These are phyloP conservation scores for Boletus reticuloceps DNA, from an alignment of 768 basidiomycete genomes.

Conservation along the genomic window DNA sequence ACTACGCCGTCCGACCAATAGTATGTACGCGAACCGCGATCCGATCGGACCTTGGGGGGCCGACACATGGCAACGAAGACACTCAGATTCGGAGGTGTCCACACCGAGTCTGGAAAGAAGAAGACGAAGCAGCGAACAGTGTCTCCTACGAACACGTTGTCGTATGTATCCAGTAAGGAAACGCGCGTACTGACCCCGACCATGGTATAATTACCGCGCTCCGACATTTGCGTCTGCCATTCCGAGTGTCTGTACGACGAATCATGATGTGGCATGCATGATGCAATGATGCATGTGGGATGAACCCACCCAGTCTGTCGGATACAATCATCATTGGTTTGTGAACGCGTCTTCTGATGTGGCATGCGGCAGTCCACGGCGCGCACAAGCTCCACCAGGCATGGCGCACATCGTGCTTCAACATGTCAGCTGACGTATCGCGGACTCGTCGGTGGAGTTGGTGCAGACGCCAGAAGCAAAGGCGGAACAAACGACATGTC, in stretches of 20 bases:
- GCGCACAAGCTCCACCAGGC: constrained; percentile 1
- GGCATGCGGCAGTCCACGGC: not conserved
- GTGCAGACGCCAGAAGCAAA: not conserved
- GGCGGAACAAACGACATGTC: not conserved
- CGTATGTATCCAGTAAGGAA: too few species aligned
- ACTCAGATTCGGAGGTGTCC: not conserved
- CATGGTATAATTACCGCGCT: constrained; percentile 1
- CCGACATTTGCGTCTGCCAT: not conserved
- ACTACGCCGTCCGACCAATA: not conserved
- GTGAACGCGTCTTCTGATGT: not conserved
- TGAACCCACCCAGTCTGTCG: not conserved
- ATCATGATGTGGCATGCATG: too few species aligned
- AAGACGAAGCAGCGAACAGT: too few species aligned
- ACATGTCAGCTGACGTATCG: not conserved
- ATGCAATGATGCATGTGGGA: not conserved
- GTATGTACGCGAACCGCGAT: not conserved
- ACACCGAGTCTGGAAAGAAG: not conserved
- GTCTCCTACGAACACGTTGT: too few species aligned
- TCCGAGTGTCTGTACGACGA: not conserved
- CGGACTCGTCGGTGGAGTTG: not conserved
- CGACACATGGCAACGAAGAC: not conserved
- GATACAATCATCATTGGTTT: not conserved
- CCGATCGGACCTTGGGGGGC: constrained; percentile 5
- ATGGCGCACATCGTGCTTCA: too few species aligned
- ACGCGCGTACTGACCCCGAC: too few species aligned